phyloP scores from a whole-genome alignment of 2,329 filamentous ascomycete species.

The Rachicladosporium sp. region DNA sequence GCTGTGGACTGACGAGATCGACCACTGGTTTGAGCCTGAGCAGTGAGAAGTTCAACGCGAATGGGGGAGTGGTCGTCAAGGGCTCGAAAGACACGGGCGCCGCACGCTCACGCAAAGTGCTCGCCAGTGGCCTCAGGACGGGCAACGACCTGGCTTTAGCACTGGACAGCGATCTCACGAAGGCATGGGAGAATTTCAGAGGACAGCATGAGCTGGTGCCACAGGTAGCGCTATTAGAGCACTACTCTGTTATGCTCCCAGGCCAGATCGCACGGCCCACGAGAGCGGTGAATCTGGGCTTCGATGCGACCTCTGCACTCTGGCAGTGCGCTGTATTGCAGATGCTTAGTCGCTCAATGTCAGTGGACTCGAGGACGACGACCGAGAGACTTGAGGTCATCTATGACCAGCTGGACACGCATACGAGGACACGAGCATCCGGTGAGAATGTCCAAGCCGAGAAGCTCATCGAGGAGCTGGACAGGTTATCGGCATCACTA shows the following conservation, averaged over 20 bases:
- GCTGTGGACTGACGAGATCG: not conserved
- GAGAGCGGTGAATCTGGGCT: not conserved
- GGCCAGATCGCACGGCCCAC: not conserved
- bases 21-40: not conserved
- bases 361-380: not conserved
- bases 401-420: not conserved
- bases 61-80: not conserved
- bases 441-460: too few relatives aligned
- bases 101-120: not conserved
- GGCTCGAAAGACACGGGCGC: not conserved
- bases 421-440: too few relatives aligned
- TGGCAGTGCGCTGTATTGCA: slow-evolving; percentile 2
- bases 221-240: slow-evolving; percentile 1
- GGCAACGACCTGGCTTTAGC: not conserved
- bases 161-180: not conserved
- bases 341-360: slow-evolving; percentile 1
- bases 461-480: too few relatives aligned
- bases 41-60: not conserved
- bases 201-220: slow-evolving; percentile 2
- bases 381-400: not conserved
- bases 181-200: slow-evolving; percentile 4
- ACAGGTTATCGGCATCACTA: too few relatives aligned
- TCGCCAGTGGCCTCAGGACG: too few relatives aligned
- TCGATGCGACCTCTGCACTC: not conserved
- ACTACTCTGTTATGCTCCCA: slow-evolving; percentile 2